Base-by-base conservation (phyloP, 2,329 filamentous ascomycete genomes). In the Capronia coronata region DNA sequence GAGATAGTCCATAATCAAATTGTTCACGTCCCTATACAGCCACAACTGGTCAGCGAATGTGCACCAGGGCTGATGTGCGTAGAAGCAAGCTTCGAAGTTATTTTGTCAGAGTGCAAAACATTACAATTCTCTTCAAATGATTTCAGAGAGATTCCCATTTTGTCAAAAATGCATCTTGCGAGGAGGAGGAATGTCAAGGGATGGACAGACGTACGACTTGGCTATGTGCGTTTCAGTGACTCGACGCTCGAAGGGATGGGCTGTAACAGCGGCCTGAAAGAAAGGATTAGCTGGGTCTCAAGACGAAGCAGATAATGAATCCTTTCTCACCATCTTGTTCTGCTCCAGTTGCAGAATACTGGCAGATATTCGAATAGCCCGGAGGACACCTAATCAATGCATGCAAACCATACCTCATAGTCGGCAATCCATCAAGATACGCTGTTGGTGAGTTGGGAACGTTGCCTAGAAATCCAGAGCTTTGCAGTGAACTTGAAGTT, bases 101-200 rank as follows among this genome's bases (percentile, higher is more conserved):
- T 48, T 44, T 61, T 61, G 64, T 85, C 82, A 84, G 81, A 82
- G 77, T 78, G 72, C 82, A 86, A 84, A 81, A 86, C 83, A 87
- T 83, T 76, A 73, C 30, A n/a, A 70, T 82, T 88, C 82, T 98
- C 93, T 84, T 87, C 93, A 98, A 78, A 71, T 62, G 59, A 68
- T 72, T 87, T 97, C 87, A 86, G 93, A 98, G 94, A 98, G 93
- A 98, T 98, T 98, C 93, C 93, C 93, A 98, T 82, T 79, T 95
- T 94, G 84, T 87, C 83, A 83, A 77, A 73, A 73, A 77, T 75
- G 65, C 79, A 87, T 94, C 90, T 94, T 94, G 76, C 75, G 62
- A 73, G 64, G 62, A 61, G 63, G 63, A 63, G 58, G 63, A 55
- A 40, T 47, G 9, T 21, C 19, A 8, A 16, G 4, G 16, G 5